A percentile compares a stretch with the other conserved stretches of the same genome.
phyloP scores from a whole-genome alignment of 805 yeast species.

The Myxozyma lipomycoides region DNA sequence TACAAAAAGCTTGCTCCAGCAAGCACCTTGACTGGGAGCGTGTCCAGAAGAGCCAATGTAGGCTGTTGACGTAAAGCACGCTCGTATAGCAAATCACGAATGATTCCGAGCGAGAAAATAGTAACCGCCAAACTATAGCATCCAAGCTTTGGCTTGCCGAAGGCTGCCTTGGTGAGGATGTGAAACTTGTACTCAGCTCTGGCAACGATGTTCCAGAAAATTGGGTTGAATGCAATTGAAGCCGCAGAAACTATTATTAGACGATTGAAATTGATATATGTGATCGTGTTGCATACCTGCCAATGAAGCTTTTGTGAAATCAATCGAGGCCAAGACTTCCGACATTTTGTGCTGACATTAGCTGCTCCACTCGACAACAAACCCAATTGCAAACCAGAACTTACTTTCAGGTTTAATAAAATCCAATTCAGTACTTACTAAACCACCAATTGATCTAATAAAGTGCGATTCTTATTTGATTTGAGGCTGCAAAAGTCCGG shows the following conservation, averaged over 20 bases:
- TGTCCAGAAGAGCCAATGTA: constrained; percentile 62
- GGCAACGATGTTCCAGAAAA: constrained; percentile 93
- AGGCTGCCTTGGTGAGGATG: constrained; percentile 66
- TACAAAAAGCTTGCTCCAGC: constrained; percentile 55
- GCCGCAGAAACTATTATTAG: constrained; percentile 47
- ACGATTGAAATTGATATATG: neutral
- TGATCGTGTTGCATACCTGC: constrained; percentile 4
- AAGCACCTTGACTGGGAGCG: constrained; percentile 42
- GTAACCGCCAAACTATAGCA: constrained; percentile 80
- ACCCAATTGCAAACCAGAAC: too few species aligned
- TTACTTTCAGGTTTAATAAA: too few species aligned
- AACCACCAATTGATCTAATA: too few species aligned
- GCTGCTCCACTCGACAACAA: too few species aligned
- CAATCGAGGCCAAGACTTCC: constrained; percentile 4
- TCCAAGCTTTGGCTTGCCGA: constrained; percentile 63
- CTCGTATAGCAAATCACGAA: constrained; percentile 73
- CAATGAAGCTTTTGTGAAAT: constrained; percentile 18
- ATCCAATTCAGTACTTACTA: too few species aligned
- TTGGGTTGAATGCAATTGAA: constrained; percentile 84
- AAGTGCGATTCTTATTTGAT: too few species aligned
- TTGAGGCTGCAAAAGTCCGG: too few species aligned
- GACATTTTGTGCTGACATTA: neutral
- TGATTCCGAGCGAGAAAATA: constrained; percentile 79
- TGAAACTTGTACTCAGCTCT: constrained; percentile 75
- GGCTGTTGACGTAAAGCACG: constrained; percentile 70